Conservation (phyloP, 192 early-diverging fungal genomes). For the Phycomyces blakesleeanus region DNA sequence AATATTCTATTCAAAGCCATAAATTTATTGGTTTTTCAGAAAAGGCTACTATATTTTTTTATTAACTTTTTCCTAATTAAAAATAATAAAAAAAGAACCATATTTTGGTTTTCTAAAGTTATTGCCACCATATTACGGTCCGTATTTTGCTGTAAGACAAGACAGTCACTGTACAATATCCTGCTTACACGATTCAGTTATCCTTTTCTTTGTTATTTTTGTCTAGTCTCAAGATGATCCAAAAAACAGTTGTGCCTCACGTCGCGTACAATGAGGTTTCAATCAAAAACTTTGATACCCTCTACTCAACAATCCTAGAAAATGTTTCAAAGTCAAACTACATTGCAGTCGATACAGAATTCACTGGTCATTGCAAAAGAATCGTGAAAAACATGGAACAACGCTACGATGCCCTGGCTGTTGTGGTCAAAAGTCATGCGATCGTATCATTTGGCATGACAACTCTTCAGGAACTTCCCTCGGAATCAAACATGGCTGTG, state of each 20-base stretch:
- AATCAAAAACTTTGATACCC: slow-evolving; percentile 50
- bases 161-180: no score
- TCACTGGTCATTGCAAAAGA: slow-evolving; percentile 71
- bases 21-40: no score
- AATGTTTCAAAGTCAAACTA: slow-evolving; percentile 57
- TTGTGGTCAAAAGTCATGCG: slow-evolving; percentile 70
- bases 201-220: neutral
- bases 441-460: slow-evolving; percentile 83
- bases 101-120: no score
- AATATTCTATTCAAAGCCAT: no score
- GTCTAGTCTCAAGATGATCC: neutral
- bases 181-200: neutral
- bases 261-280: slow-evolving; percentile 64
- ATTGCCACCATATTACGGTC: no score
- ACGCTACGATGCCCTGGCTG: slow-evolving; percentile 71
- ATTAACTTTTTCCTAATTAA: no score
- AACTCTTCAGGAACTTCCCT: slow-evolving; percentile 45
- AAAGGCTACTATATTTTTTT: no score
- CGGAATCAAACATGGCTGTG: neutral
- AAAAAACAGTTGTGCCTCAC: neutral
- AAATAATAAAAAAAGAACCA: no score
- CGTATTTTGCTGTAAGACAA: no score
- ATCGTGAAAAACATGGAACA: slow-evolving; percentile 69
- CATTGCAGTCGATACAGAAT: slow-evolving; percentile 88
- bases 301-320: slow-evolving; percentile 44